A percentile compares a stretch with the other conserved stretches of the same genome.
These are phyloP conservation scores for Capsicum rhomboideum DNA, from an alignment of 257 asterid genomes.

Conservation along the genomic window DNA sequence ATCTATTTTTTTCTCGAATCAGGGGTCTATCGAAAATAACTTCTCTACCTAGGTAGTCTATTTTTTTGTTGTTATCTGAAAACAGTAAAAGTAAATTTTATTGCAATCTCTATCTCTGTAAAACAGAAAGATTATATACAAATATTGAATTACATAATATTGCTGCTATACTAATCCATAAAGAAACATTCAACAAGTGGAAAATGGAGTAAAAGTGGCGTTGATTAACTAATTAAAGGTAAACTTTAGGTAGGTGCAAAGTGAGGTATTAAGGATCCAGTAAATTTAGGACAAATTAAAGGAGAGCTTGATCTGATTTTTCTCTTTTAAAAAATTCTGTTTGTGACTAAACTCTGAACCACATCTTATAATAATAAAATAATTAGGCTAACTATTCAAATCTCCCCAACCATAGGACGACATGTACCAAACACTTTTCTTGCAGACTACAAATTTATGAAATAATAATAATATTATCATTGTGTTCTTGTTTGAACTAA, in stretches of 20 bases:
- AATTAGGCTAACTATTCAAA: conserved; percentile 10
- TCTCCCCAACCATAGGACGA: conserved; percentile 13
- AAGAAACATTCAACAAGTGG: neutral
- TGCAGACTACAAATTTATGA: neutral
- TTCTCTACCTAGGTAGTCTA: no score
- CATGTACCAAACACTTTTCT: conserved; percentile 10
- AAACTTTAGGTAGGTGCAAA: conserved; percentile 57
- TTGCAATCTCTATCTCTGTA: no score
- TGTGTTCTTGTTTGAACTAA: neutral
- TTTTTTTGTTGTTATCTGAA: no score
- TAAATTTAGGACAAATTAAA: conserved; percentile 5
- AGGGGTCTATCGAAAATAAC: no score
- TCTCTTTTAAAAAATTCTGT: neutral
- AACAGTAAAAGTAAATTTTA: no score
- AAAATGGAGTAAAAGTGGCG: neutral
- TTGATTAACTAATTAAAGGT: conserved; percentile 15
- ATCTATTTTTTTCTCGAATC: no score
- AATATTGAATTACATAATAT: no score
- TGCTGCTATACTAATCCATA: no score
- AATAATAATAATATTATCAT: neutral
- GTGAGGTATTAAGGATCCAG: conserved; percentile 23
- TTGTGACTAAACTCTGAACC: conserved; percentile 32
- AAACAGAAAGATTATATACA: no score
- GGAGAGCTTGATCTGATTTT: conserved; percentile 19
- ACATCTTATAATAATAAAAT: conserved; percentile 24